Evolutionary conservation across 164 flowering plant genomes (phyloP).

Genomic region (Vitis riparia): DNA sequence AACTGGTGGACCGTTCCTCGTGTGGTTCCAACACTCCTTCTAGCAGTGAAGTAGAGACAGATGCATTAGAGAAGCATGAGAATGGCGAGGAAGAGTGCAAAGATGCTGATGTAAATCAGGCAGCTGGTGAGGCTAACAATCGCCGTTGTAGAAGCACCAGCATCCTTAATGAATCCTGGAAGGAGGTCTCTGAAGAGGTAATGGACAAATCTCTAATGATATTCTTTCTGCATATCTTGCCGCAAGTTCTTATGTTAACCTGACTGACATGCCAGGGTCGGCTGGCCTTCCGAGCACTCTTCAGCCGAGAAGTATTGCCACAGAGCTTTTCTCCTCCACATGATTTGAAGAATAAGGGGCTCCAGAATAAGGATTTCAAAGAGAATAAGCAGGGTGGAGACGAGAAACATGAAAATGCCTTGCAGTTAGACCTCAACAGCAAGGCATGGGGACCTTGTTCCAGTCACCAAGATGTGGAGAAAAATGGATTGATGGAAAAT

Average conservation of each 20-base stretch:
- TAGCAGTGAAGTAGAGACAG: constrained; percentile 80
- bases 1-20: constrained; percentile 80
- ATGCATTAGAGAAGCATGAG: constrained; percentile 55
- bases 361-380: constrained; percentile 17
- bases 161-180: constrained; percentile 70
- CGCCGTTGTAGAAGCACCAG: constrained; percentile 56
- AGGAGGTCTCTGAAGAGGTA: constrained; percentile 96
- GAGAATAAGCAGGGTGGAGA: constrained; percentile 20
- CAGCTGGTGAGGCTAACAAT: constrained; percentile 36
- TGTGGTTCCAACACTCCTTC: constrained; percentile 95
- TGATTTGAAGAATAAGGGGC: constrained; percentile 29
- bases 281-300: constrained; percentile 86
- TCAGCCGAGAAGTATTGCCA: constrained; percentile 72
- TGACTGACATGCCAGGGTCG: constrained; percentile 61
- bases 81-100: constrained; percentile 49
- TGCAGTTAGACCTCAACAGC: constrained; percentile 44
- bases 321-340: constrained; percentile 84
- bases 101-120: constrained; percentile 44
- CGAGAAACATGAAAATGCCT: constrained; percentile 24
- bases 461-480: constrained; percentile 24
- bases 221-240: constrained; percentile 6
- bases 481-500: constrained; percentile 9
- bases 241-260: constrained; percentile 8
- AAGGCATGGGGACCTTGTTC: constrained; percentile 26
- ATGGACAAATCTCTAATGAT: neutral